Percentiles rank a stretch among this genome's conserved stretches.
Evolutionary conservation across 805 yeast species (phyloP).

Genomic region (Danielozyma ontarioensis): DNA sequence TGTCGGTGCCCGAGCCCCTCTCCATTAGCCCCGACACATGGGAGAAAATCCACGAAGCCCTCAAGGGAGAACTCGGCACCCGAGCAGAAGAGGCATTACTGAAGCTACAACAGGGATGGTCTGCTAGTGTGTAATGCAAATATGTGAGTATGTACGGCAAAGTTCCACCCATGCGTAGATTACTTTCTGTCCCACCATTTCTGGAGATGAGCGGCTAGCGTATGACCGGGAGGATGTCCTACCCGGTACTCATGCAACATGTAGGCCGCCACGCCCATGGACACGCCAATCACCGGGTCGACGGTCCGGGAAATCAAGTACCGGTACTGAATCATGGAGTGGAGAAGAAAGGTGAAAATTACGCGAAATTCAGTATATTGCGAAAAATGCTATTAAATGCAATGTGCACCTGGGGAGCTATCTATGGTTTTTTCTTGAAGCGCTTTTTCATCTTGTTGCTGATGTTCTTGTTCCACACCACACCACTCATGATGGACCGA

Average conservation of each 20-base stretch:
- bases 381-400: neutral
- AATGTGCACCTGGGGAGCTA: neutral
- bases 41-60: constrained; percentile 34
- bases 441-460: constrained; percentile 48
- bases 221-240: constrained; percentile 55
- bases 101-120: constrained; percentile 38
- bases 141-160: no score
- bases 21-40: constrained; percentile 31
- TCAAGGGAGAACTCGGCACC: constrained; percentile 26
- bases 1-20: constrained; percentile 1
- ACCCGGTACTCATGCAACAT: constrained; percentile 57
- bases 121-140: constrained; percentile 17
- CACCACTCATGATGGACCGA: constrained; percentile 46
- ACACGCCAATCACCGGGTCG: constrained; percentile 45
- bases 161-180: no score
- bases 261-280: constrained; percentile 59
- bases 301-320: constrained; percentile 11
- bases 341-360: neutral
- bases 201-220: constrained; percentile 46
- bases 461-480: constrained; percentile 58
- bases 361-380: neutral
- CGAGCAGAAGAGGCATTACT: constrained; percentile 20
- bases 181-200: no score
- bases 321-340: constrained; percentile 8
- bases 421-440: neutral